A percentile compares a stretch with the other conserved stretches of the same genome.
phyloP scores from a whole-genome alignment of 1,284 basidiomycete species.

The Boletus albobrunnescens region DNA sequence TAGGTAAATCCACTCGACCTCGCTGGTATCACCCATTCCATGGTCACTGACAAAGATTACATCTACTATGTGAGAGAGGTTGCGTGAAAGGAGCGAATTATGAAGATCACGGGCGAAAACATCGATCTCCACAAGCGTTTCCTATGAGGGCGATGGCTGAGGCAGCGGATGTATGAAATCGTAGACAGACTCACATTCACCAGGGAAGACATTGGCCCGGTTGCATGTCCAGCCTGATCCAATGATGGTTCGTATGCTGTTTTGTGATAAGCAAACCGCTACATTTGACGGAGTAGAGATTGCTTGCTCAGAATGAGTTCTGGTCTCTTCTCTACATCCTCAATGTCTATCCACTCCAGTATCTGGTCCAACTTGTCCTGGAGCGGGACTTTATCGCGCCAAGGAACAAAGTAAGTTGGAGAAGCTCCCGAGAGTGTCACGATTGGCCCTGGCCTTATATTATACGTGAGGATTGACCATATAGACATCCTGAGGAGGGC shows the following conservation, averaged over 20 bases:
- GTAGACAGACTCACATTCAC: slow-evolving; percentile 56
- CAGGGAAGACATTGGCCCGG: slow-evolving; percentile 68
- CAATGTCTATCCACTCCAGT: slow-evolving; percentile 73
- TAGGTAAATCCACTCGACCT: slow-evolving; percentile 72
- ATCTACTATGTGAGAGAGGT: slow-evolving; percentile 80
- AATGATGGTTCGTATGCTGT: slow-evolving; percentile 73
- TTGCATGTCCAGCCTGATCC: slow-evolving; percentile 77
- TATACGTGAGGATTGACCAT: neutral
- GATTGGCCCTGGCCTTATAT: slow-evolving; percentile 74
- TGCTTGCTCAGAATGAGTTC: slow-evolving; percentile 71
- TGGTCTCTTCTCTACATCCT: slow-evolving; percentile 58
- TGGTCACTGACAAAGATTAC: slow-evolving; percentile 90
- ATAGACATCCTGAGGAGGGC: neutral
- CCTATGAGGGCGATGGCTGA: slow-evolving; percentile 35
- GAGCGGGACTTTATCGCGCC: slow-evolving; percentile 56
- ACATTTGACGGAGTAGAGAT: neutral
- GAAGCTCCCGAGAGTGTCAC: slow-evolving; percentile 59
- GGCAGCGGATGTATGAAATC: neutral
- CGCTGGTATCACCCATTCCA: slow-evolving; percentile 85
- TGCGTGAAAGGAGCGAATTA: slow-evolving; percentile 59
- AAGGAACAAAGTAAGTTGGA: slow-evolving; percentile 75
- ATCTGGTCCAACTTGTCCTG: slow-evolving; percentile 71
- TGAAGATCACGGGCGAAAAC: slow-evolving; percentile 70
- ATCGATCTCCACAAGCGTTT: slow-evolving; percentile 69
- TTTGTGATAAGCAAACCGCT: slow-evolving; percentile 2